Base-by-base conservation (phyloP, 2,329 filamentous ascomycete species). In the Alternaria gaisen region DNA sequence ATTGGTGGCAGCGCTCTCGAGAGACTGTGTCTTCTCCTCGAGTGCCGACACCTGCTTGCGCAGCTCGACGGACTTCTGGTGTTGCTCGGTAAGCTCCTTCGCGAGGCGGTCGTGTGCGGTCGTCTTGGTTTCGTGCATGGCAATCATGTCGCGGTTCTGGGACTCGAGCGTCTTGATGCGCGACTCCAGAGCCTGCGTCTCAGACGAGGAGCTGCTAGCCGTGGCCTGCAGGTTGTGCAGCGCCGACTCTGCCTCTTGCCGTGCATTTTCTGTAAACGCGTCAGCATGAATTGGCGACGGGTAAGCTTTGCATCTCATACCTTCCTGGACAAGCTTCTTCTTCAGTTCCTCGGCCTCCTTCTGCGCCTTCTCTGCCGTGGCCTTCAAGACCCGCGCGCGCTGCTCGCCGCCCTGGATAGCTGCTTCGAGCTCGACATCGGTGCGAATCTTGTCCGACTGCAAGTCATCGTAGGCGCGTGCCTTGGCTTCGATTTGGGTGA, bases 401-500 rank as follows among this genome's bases (percentile, higher is more conserved):
- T 90, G 88, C 76, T 98, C 94, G 61, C 91, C 90, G 67, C 87
- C 91, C 70, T 93, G 90, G 48, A 97, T 90, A 18, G 90, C 91
- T 79, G 93, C 95, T 78, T 99, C 95, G 8, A 98, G 86, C 82
- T 98, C 94, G 44, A 99, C 95, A 72, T 97, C 93, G 46, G 92
- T 83, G 68, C 92, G 90, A 44, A 97, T 85, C 81, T 97, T 98
- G 67, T 97, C 92, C 10, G 94, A 90, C 71, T 90, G 92, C 41
- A 97, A 82, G 40, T 89, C 86, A 75, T 97, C 93, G 71, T 88
- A 90, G 72, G 97, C 93, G 71, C 90, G 91, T 36, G 92, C 93
- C 78, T 95, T 97, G 30, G 83, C 82, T 24, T 90, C 86, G 54
- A 98, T 87, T 26, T 91, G 90, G 64, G 87, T 84, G 41, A 99